These are phyloP conservation scores for Vinca minor DNA, from an alignment of 257 asterid genomes.

Conservation along the genomic window DNA sequence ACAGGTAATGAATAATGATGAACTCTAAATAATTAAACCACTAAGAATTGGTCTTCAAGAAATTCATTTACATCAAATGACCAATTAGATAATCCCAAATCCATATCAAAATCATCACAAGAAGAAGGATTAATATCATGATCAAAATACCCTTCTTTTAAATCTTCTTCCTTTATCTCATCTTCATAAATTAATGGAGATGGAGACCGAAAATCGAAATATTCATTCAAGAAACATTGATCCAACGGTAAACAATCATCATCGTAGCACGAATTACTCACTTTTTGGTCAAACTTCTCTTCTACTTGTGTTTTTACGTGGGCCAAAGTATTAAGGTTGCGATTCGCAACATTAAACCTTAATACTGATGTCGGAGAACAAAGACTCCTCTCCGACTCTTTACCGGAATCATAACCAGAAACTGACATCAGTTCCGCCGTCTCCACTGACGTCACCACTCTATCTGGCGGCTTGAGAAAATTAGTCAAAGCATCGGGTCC, in stretches of 20 bases:
- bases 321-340: too few relatives aligned
- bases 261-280: neutral
- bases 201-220: slow-evolving; percentile 29
- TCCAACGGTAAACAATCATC: slow-evolving; percentile 35
- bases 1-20: too few relatives aligned
- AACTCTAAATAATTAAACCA: too few relatives aligned
- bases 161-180: slow-evolving; percentile 4
- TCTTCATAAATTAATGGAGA: slow-evolving; percentile 34
- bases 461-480: slow-evolving; percentile 30
- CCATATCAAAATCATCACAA: slow-evolving; percentile 20
- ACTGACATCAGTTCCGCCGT: too few relatives aligned
- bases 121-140: slow-evolving; percentile 6
- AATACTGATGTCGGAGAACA: slow-evolving; percentile 65
- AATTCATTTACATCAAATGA: slow-evolving; percentile 37
- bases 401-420: slow-evolving; percentile 31
- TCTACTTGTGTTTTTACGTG: too few relatives aligned
- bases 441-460: neutral
- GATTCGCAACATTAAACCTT: neutral
- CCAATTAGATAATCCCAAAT: slow-evolving; percentile 19
- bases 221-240: slow-evolving; percentile 25
- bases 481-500: slow-evolving; percentile 56
- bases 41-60: slow-evolving; percentile 19
- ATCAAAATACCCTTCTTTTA: slow-evolving; percentile 21
- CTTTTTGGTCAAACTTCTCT: neutral
- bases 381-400: too few relatives aligned